Evolutionary conservation across 768 basidiomycete species (phyloP).

Genomic region (Dentipellis sp.): DNA sequence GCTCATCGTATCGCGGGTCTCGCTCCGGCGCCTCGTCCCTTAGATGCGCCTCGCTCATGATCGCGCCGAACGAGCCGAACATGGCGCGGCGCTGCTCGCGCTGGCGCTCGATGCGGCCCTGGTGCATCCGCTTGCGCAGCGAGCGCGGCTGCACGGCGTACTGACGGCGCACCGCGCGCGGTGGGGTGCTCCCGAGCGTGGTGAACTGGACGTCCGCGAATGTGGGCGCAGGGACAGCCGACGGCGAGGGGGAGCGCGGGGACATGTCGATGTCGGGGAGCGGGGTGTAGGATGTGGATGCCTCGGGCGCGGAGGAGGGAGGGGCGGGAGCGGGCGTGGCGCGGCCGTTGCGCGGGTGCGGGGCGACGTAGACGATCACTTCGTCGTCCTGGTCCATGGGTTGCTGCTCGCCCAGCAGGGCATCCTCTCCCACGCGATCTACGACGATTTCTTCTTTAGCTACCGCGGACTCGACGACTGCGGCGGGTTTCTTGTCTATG

Average conservation of each 20-base stretch:
- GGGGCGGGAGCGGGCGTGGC: background rate
- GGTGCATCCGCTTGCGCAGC: slow-evolving; percentile 14
- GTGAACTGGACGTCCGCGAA: slow-evolving; percentile 28
- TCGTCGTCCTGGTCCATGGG: slow-evolving; percentile 41
- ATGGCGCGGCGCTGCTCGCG: slow-evolving; percentile 19
- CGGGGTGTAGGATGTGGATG: background rate
- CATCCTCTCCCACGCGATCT: slow-evolving; percentile 7
- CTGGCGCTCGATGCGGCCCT: slow-evolving; percentile 3
- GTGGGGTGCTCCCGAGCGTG: slow-evolving; percentile 21
- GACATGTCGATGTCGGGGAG: background rate
- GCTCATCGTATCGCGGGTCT: slow-evolving; percentile 36
- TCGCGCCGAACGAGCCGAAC: slow-evolving; percentile 46
- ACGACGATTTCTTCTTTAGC: background rate
- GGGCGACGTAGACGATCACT: slow-evolving; percentile 69
- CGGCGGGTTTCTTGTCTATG: slow-evolving; percentile 20
- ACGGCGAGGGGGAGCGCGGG: background rate
- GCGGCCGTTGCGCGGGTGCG: slow-evolving; percentile 42
- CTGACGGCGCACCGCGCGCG: slow-evolving; percentile 21
- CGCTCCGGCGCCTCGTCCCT: slow-evolving; percentile 22
- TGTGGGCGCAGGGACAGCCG: slow-evolving; percentile 11
- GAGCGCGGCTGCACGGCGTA: slow-evolving; percentile 22
- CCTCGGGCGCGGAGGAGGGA: background rate
- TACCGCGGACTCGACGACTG: background rate
- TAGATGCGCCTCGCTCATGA: slow-evolving; percentile 43
- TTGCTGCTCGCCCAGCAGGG: background rate